Conservation (phyloP, 495 filamentous ascomycete species). For the Terfezia claveryi region DNA sequence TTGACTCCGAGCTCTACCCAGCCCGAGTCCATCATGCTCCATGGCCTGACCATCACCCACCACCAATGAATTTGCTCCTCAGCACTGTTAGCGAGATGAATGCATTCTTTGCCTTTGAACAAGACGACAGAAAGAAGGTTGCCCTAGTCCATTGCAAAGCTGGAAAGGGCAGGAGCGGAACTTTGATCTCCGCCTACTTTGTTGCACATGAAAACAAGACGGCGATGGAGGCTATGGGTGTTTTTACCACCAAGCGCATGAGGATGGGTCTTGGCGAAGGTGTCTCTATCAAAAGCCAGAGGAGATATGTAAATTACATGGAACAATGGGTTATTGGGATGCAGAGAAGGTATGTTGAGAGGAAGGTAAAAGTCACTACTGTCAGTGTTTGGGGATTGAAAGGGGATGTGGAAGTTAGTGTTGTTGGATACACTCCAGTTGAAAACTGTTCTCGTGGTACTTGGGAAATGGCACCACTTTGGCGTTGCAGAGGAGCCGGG, state of each 20-base stretch:
- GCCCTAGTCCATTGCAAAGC: conserved; percentile 94
- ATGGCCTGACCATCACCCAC: conserved; percentile 93
- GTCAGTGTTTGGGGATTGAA: conserved; percentile 76
- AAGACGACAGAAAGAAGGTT: conserved; percentile 32
- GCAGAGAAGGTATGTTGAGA: conserved; percentile 57
- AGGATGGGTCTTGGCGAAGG: conserved; percentile 65
- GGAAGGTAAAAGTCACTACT: conserved; percentile 64
- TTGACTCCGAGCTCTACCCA: conserved; percentile 63
- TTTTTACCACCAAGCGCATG: conserved; percentile 81
- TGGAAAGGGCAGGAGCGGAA: conserved; percentile 87
- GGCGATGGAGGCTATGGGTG: conserved; percentile 47
- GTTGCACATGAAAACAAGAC: conserved; percentile 81
- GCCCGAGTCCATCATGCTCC: conserved; percentile 69
- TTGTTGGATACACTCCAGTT: conserved; percentile 42
- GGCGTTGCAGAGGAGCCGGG: conserved; percentile 23
- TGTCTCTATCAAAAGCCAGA: conserved; percentile 80
- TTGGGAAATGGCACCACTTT: conserved; percentile 19
- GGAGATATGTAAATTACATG: conserved; percentile 75
- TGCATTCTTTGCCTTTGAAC: conserved; percentile 6
- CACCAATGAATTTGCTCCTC: conserved; percentile 82
- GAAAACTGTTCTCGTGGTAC: neutral
- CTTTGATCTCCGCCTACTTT: conserved; percentile 63
- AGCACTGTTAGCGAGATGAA: conserved; percentile 52
- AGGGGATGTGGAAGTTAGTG: conserved; percentile 66
- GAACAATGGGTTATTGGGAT: conserved; percentile 52